A percentile compares a stretch with the other conserved stretches of the same genome.
phyloP scores from a whole-genome alignment of 1,284 basidiomycete species.

The Puccinia sorghi region DNA sequence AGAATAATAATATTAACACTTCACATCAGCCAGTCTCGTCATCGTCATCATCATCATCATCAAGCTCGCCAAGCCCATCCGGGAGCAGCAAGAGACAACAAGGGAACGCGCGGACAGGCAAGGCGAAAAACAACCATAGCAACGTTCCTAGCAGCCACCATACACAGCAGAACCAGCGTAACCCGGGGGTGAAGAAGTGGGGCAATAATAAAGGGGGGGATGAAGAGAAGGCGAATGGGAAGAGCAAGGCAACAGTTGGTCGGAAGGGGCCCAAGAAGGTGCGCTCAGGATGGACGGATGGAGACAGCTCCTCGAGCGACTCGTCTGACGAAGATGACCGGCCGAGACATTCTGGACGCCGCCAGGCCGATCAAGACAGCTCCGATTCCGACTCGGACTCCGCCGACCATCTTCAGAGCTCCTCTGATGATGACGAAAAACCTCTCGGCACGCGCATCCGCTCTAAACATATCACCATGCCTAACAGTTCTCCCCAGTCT shows the following conservation, averaged over 20 bases:
- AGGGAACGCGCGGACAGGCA: not conserved
- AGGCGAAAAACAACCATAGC: not conserved
- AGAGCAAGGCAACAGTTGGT: too few species aligned
- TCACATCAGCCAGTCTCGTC: not conserved
- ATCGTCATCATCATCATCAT: not conserved
- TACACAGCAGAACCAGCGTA: not conserved
- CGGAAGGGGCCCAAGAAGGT: not conserved
- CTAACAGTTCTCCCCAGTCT: not conserved
- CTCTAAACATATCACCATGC: not conserved
- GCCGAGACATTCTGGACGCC: not conserved
- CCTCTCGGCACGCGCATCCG: slow-evolving; percentile 19
- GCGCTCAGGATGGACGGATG: not conserved
- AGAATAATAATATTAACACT: not conserved
- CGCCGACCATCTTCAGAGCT: not conserved
- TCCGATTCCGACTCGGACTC: not conserved
- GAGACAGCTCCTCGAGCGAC: slow-evolving; percentile 1
- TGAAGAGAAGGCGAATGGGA: not conserved
- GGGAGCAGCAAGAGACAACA: slow-evolving; percentile 7
- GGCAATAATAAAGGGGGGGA: not conserved
- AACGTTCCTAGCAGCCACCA: not conserved
- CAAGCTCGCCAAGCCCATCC: not conserved
- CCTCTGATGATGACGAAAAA: slow-evolving; percentile 39
- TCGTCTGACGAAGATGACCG: not conserved
- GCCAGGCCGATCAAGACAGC: not conserved
- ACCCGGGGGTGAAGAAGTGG: not conserved